Base-by-base conservation (phyloP, 192 early-diverging fungal genomes). In the Coemansia sp. region DNA sequence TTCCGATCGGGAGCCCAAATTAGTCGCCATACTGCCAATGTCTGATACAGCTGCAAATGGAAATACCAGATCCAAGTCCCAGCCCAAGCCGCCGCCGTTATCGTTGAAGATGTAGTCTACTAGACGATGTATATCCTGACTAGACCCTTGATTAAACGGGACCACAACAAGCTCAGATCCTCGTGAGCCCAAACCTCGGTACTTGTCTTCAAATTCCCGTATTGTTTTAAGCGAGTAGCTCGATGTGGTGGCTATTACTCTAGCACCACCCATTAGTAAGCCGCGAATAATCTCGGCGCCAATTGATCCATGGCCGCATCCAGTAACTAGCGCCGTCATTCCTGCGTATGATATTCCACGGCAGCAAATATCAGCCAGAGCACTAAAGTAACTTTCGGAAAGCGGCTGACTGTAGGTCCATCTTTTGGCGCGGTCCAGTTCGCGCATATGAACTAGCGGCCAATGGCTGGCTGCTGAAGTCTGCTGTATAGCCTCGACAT, bases 31-130 rank as follows among this genome's bases (percentile, higher is more conserved):
- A 82, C 23, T n/a, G n/a, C n/a, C n/a, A n/a, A n/a, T n/a, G 43
- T 88, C 92, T 47, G 87, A 78, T 26, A 93, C 86, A 28, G 94
- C 94, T 40, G 93, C 94, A 76, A 97, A 97, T 14, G 94, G 94
- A 62, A 97, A 81, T 38, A 97, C 81, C 64, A 86, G 91, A 81
- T 97, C 94, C 58, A 96, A 93, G 82, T 32, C 87, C 88, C 3
- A 16, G 43, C 4, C 23, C 23, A 26, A 1, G 23, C n/a, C n/a
- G n/a, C n/a, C n/a, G n/a, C n/a, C n/a, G n/a, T n/a, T n/a, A 11
- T 84, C 81, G 23, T 30, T 39, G 18, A 93, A 94, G 48, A 95
- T 87, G 76, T 92, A 91, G 59, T 85, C 76, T 64, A 96, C 80
- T 6, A 97, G 69, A 15, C 71, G 62, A 36, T 79, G 69, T 14